Percentiles rank a stretch among this genome's conserved stretches.
Evolutionary conservation across 1,284 basidiomycete species (phyloP).

Genomic region (Sporisorium reilianum): DNA sequence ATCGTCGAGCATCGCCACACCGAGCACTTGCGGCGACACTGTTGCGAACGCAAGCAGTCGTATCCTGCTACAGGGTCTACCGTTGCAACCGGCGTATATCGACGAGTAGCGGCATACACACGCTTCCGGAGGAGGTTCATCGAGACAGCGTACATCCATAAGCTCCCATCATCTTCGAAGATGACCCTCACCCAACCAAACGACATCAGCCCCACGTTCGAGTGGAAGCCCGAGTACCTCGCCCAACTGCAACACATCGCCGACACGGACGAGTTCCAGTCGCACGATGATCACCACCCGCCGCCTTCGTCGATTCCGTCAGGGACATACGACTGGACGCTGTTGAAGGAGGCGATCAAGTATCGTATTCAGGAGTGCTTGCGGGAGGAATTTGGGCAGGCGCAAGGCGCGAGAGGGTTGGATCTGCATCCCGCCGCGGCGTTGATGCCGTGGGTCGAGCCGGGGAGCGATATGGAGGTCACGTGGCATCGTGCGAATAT

Average conservation of each 20-base stretch:
- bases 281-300: constrained; percentile 33
- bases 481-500: neutral
- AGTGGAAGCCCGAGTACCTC: constrained; percentile 11
- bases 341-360: constrained; percentile 50
- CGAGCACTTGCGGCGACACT: too few species aligned
- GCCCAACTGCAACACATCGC: constrained; percentile 38
- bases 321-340: constrained; percentile 30
- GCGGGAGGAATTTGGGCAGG: constrained; percentile 21
- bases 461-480: neutral
- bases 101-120: too few species aligned
- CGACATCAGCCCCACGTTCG: constrained; percentile 9
- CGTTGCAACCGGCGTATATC: too few species aligned
- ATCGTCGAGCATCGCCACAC: too few species aligned
- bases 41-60: too few species aligned
- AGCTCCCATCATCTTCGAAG: neutral
- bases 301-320: too few species aligned
- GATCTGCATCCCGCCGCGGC: constrained; percentile 24
- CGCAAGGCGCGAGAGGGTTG: neutral
- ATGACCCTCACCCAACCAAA: constrained; percentile 28
- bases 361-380: constrained; percentile 22
- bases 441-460: constrained; percentile 15
- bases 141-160: neutral
- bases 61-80: too few species aligned
- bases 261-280: constrained; percentile 34
- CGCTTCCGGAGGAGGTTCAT: too few species aligned